Evolutionary conservation across 2,329 filamentous ascomycete genomes (phyloP), one percentile per base, ranked within the genome.

Genomic region (Tothia fuscella): DNA sequence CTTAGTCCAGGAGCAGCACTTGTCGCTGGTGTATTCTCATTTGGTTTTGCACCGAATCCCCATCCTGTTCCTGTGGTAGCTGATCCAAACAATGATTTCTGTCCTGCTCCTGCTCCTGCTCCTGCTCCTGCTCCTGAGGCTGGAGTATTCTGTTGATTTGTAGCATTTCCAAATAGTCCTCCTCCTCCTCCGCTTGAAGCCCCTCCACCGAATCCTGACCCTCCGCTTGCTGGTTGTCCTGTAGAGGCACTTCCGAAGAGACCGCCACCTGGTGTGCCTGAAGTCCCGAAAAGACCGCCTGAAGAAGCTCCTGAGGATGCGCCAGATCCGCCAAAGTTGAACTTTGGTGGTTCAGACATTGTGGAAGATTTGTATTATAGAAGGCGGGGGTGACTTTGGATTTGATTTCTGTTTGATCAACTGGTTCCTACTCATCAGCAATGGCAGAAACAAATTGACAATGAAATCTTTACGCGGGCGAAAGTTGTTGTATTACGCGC

Each of bases 241-340:
- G 28, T 41, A 24, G 13, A 33, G 19, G 17, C 31, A 16, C 39
- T 31, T 34, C 39, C 41, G 6, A 43, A 38, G 3, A 38, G 35
- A 29, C 12, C 12, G 10, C 12, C 16, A n/a, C n/a, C n/a, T n/a
- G 26, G 38, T 12, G 38, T 24, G 21, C 16, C 10, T 14, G 10
- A 24, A 10, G 34, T 20, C 6, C 21, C 19, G 5, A 10, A 13
- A 28, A 21, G 9, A 25, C 21, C 35, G 22, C 25, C 25, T 37
- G 35, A n/a, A 25, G 35, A 37, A 21, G 21, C 20, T 28, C 21
- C 47, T 45, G 42, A 46, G 46, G 12, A 33, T 41, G 38, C 24
- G 12, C n/a, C n/a, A 12, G 42, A 2, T 20, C 19, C 12, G 25
- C 42, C 42, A 34, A 44, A 44, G 37, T 32, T 44, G 42, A 41